Evolutionary conservation across 495 filamentous ascomycete species (phyloP), one percentile per base, ranked within the genome.

Genomic region (Xylaria telfairii): DNA sequence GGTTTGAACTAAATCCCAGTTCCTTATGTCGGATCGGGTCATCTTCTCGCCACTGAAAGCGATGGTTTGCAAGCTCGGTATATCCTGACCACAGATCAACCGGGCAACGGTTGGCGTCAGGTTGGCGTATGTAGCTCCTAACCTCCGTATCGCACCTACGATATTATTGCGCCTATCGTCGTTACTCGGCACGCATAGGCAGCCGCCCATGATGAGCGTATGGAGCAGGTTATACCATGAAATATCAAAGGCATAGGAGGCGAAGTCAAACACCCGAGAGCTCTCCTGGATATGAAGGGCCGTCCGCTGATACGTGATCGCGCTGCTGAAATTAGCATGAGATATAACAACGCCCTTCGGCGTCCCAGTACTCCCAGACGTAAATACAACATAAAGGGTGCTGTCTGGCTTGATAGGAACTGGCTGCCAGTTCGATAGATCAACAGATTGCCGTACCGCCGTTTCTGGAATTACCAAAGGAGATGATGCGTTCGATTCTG

Each of bases 241-340:
- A 6, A 84, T 82, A 62, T 93, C 91, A 62, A 91, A 92, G 0
- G 86, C 87, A 72, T 87, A 90, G 30, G 87, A 85, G 4, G 90
- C 84, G 65, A 89, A 92, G 62, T 92, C 89, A 13, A 92, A 72
- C 1, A 85, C 80, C 2, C 87, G 79, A 6, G 3, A 74, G 0
- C 71, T 68, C 0, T 80, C 61, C 21, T 79, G 62, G 68, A 88
- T 78, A 44, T 79, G 71, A 49, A 88, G 73, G 6, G 77, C 76
- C 28, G 74, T 70, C 7, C 79, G 79, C 69, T 87, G 83, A 2
- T 80, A 82, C 15, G 78, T 73, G 0, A 81, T 80, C 21, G 69
- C 80, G 21, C 79, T 79, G 41, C 73, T 75, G 19, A 87, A 73
- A 34, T 77, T 61, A 39, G 69, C 67, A 59, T 87, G 86, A 24